Evolutionary conservation across 2,329 filamentous ascomycete species (phyloP), one percentile per base, ranked within the genome.

Genomic region (Lachnellula cervina): DNA sequence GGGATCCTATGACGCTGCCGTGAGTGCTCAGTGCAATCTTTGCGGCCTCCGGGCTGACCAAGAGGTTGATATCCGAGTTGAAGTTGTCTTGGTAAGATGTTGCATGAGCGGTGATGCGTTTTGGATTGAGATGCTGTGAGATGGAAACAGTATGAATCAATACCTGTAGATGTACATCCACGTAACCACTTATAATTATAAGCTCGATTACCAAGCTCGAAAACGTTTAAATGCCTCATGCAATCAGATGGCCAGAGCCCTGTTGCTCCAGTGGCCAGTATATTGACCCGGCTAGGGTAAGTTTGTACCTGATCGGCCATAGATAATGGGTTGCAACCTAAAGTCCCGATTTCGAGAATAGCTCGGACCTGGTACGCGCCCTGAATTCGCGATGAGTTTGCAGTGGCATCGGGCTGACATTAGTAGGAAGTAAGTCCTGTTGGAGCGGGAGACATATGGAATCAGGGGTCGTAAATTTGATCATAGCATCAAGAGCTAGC

Each of bases 1-100:
- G 72, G 69, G 53, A 76, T 78, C 40, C 72, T 73, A 6, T 74
- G 74, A 80, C 32, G 71, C 63, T 6, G 77, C 76, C 1, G 72
- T 77, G 17, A 80, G 61, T 0, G 75, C 75, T 77, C n/a, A 80
- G 61, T 0, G 75, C 75, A 49, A 79, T 77, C 59, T 79, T 78
- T 17, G 75, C 68, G 2, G 72, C 75, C 64, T 80, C 77, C 1
- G 77, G 76, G 51, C 80, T 77, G 42, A 78, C 73, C 70, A 77
- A 78, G 2, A 79, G 64, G 64, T 79, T 80, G 63, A 78, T 76
- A 59, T 76, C 65, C 9, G 60, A 67, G 50, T 65, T 66, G 37
- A 67, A 55, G 56, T 68, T 64, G 11, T 65, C 66, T 55, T 68
- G 61, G 34, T 61, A 44, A 8, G 66, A 34, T 32, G 60, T 62